phyloP scores from a whole-genome alignment of 192 early-diverging fungal species.

The Backusella westeae region DNA sequence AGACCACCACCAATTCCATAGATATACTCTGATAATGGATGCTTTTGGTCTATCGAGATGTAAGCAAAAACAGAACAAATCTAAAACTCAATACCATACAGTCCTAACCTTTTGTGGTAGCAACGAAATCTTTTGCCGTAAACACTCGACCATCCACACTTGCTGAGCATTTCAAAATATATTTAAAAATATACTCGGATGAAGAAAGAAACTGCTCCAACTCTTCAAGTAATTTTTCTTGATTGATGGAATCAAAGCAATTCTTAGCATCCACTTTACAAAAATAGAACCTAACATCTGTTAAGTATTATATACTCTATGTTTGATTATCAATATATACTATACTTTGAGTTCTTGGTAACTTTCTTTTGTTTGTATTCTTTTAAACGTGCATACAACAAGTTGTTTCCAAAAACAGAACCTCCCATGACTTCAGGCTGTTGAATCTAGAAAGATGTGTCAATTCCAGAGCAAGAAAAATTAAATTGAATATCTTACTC shows the following conservation, averaged over 20 bases:
- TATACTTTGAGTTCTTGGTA: neutral
- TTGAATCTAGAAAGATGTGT: neutral
- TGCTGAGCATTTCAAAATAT: neutral
- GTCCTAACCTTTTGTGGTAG: neutral
- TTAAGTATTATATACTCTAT: neutral
- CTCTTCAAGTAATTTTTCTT: neutral
- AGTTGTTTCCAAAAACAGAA: neutral
- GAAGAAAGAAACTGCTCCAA: neutral
- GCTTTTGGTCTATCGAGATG: neutral
- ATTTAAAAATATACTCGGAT: neutral
- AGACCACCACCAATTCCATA: neutral
- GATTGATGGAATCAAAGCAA: constrained; percentile 8
- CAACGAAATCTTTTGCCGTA: neutral
- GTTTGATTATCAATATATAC: neutral
- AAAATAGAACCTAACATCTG: neutral
- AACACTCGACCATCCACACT: neutral
- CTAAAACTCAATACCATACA: neutral
- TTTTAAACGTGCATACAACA: neutral
- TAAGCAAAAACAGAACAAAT: neutral
- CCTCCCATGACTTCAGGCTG: neutral
- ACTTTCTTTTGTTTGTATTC: neutral
- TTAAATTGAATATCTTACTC: neutral
- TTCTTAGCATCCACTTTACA: neutral
- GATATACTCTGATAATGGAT: neutral
- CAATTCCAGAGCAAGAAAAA: neutral